Conservation (phyloP, 768 basidiomycete genomes). For the Lanmaoa pseudosensibilis region DNA sequence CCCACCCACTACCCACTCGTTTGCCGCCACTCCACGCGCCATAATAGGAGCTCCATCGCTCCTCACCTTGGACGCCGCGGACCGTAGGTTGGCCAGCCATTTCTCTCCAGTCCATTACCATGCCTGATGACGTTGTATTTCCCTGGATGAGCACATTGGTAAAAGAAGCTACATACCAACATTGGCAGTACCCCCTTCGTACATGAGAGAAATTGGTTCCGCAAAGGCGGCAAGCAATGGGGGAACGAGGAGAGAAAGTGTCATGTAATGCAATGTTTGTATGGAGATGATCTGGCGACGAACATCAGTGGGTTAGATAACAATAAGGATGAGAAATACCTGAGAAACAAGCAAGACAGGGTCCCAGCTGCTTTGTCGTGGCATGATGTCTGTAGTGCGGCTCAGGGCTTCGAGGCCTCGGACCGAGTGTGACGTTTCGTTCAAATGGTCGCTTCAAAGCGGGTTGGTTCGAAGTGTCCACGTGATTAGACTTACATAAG, state of each 20-base stretch:
- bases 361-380: conserved; percentile 73
- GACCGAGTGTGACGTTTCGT: neutral
- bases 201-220: conserved; percentile 62
- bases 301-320: neutral
- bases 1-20: conserved; percentile 59
- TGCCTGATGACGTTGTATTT: conserved; percentile 45
- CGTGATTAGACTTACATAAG: conserved; percentile 20
- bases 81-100: conserved; percentile 86
- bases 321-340: conserved; percentile 38
- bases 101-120: conserved; percentile 98
- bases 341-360: conserved; percentile 86
- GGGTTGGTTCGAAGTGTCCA: neutral
- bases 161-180: conserved; percentile 52
- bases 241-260: conserved; percentile 79
- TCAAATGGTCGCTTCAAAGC: neutral
- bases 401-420: neutral
- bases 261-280: conserved; percentile 92
- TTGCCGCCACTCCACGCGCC: conserved; percentile 83
- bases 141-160: neutral
- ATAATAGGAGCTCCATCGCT: conserved; percentile 63
- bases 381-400: conserved; percentile 25
- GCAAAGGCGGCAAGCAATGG: conserved; percentile 76
- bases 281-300: conserved; percentile 79
- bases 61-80: conserved; percentile 59
- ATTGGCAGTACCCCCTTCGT: conserved; percentile 79